These are phyloP conservation scores for Stellera chamaejasme DNA, from an alignment of 345 rosid species.

Conservation along the genomic window DNA sequence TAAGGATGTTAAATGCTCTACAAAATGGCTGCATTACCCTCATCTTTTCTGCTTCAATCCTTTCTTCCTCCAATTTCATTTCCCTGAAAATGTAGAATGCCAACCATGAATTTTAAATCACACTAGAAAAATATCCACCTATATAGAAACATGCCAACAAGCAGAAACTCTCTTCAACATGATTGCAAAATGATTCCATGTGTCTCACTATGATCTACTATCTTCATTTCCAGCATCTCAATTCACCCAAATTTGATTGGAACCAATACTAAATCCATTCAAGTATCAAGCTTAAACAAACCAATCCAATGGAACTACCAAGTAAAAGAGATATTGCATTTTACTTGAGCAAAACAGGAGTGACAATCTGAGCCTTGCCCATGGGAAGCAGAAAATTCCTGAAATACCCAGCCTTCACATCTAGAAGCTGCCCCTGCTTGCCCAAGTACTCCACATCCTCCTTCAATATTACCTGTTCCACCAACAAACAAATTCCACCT, in stretches of 20 bases:
- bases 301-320: constrained; percentile 4
- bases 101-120: not conserved
- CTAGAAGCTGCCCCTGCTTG: constrained; percentile 65
- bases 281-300: not conserved
- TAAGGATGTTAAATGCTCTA: not conserved
- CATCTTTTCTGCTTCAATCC: constrained; percentile 86
- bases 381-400: constrained; percentile 76
- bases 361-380: constrained; percentile 84
- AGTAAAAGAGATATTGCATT: constrained; percentile 5
- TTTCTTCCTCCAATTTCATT: constrained; percentile 72
- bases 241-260: not conserved
- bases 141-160: not conserved
- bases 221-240: no score
- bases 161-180: not conserved
- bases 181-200: not conserved
- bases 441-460: constrained; percentile 72
- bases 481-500: not conserved
- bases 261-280: not conserved
- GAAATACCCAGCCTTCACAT: constrained; percentile 84
- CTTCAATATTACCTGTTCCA: constrained; percentile 68
- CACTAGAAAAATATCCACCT: not conserved
- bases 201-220: no score
- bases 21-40: constrained; percentile 43
- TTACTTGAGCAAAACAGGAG: constrained; percentile 76
- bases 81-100: constrained; percentile 36